Base-by-base conservation (phyloP, 2,329 filamentous ascomycete species). In the Intubia oerlemansii region DNA sequence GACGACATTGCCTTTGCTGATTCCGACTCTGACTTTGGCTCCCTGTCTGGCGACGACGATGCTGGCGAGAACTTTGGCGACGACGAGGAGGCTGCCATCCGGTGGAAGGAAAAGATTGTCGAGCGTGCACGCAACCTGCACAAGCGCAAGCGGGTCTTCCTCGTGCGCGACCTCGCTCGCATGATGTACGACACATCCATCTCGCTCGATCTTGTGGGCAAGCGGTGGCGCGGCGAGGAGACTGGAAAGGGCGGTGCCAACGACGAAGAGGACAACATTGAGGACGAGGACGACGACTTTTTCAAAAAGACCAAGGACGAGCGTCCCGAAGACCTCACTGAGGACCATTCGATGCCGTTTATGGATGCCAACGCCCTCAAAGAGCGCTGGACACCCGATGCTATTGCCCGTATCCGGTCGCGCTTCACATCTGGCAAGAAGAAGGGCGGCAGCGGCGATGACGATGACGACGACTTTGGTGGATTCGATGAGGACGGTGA, bases 1-100 rank as follows among this genome's bases (percentile, higher is more conserved):
- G 66, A 69, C 15, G 78, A 71, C 18, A 80, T 95, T 32, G 80
- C 72, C 2, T 98, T 93, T 54, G 88, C 88, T 10, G 88, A 98
- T 44, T 92, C 81, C 43, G 90, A 98, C 48, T 98, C 88, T 0
- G 90, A 98, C 46, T 61, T 98, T 5, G 88, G 88, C 6, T 92
- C 85, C 4, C 51, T 93, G 37, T 91, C 80, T 3, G 54, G 52
- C 5, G 51, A 56, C 1, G 61, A 66, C n/a, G 64, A 66, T 24
- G 54, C 56, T 1, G 56, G 21, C 6, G 26, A 27, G 17, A 18
- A 29, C 20, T 50, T 55, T 1, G 61, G 66, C n/a, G 64, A 66
- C 23, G 54, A 56, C 12, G 55, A 58, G 11, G 52, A 76, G 22
- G 75, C 72, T 3, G 72, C 63, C 4, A 42, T 79, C 14, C 64